These are phyloP conservation scores for Phytopythium kandeliae DNA, from an alignment of 352 stramenopile genomes.

Conservation along the genomic window DNA sequence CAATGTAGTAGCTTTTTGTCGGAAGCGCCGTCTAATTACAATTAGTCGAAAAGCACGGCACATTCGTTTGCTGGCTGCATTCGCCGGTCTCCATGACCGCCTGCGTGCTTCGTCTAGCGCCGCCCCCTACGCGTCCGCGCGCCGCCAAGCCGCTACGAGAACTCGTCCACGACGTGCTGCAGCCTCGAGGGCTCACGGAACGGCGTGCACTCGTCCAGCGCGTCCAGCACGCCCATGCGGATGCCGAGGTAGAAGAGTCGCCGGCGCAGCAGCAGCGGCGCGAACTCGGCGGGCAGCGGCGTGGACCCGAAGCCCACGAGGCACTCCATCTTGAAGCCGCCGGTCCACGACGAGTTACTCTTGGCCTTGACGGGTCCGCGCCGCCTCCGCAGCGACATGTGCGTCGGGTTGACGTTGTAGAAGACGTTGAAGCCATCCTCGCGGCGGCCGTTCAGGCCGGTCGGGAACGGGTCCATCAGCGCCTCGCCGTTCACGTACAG, in stretches of 20 bases:
- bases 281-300: slow-evolving; percentile 11
- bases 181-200: slow-evolving; percentile 6
- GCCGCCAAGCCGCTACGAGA: background rate
- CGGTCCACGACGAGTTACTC: too few relatives aligned
- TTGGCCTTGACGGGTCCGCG: background rate
- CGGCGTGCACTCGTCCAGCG: slow-evolving; percentile 10
- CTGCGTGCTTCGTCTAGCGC: too few relatives aligned
- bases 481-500: slow-evolving; percentile 32
- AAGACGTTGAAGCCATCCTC: slow-evolving; percentile 10
- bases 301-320: slow-evolving; percentile 13
- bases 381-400: slow-evolving; percentile 24
- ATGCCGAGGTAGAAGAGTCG: slow-evolving; percentile 5
- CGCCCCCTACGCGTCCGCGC: background rate
- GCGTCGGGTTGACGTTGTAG: slow-evolving; percentile 26
- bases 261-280: slow-evolving; percentile 9
- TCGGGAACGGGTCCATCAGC: slow-evolving; percentile 19
- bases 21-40: too few relatives aligned
- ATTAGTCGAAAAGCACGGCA: too few relatives aligned
- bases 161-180: background rate
- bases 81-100: background rate
- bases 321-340: slow-evolving; percentile 10
- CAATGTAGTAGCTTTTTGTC: too few relatives aligned
- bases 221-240: background rate
- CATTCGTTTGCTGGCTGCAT: too few relatives aligned
- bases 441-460: background rate